Base-by-base conservation (phyloP, 306 rosid species). In the Medicago truncatula region DNA sequence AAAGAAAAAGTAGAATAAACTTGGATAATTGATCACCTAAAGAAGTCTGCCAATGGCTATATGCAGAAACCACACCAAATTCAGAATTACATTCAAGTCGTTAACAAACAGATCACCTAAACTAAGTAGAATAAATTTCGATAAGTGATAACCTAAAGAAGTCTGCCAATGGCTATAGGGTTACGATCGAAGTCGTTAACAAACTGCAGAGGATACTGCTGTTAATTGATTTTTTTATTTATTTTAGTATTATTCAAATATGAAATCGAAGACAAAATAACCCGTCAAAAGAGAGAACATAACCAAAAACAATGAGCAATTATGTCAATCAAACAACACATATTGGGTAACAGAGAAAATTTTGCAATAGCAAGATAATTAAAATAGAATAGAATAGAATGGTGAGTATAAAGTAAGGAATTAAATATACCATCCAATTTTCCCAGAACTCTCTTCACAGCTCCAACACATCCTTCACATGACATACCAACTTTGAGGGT, bases 401-500 rank as follows among this genome's bases (percentile, higher is more conserved):
- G 64, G 25, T 1, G 31, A 53, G 0, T 61, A 56, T 10, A 66
- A 65, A 23, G n/a, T 50, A 41, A 17, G 70, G 39, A 20, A 12
- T 15, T 25, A 3, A 74, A 76, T 70, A 21, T 85, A 95, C 99
- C 99, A 76, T 95, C 97, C 84, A 95, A 68, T 76, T 92, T 95
- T 13, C 92, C 99, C 73, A 95, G 83, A 82, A 95, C 99, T 82
- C 97, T 89, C 78, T 88, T 90, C 78, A 95, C 99, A 7, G 97
- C 99, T 43, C 97, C 99, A 84, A 82, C 93, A 71, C 97, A 95
- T 67, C 97, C 97, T 88, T 90, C 87, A 76, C 99, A 95, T 17
- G 99, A 85, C 99, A 95, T 95, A 34, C 87, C 97, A 85, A 95
- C 99, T 88, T 90, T 95, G 81, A 95, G 97, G 28, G 86, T 90